Evolutionary conservation across 2,329 filamentous ascomycete species (phyloP).

Genomic region (Furcasterigmium sp.): DNA sequence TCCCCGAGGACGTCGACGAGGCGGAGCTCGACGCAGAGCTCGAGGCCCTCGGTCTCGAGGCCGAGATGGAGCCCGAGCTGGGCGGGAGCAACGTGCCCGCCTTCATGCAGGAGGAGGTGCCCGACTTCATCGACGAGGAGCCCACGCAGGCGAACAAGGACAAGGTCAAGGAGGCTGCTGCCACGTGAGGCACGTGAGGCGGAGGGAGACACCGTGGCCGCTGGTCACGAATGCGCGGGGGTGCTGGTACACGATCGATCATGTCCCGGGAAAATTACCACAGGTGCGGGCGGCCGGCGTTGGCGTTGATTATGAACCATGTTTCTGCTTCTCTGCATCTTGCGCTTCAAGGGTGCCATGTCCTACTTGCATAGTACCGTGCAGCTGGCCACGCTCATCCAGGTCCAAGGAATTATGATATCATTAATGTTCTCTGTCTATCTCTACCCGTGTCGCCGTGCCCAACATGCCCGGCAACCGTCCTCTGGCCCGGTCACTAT

Average conservation of each 20-base stretch:
- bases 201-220: no score
- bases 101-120: conserved; percentile 84
- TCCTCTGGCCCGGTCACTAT: no score
- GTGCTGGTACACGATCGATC: not conserved
- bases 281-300: not conserved
- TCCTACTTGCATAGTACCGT: no score
- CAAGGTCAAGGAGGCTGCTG: conserved; percentile 79
- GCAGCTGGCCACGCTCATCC: not conserved
- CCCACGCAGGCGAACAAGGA: conserved; percentile 50
- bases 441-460: no score
- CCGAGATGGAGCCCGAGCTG: conserved; percentile 74
- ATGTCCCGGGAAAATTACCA: no score
- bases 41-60: conserved; percentile 88
- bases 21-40: conserved; percentile 93
- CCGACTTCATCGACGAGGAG: conserved; percentile 89
- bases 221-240: not conserved
- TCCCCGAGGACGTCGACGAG: conserved; percentile 97
- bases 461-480: no score
- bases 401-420: no score
- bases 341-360: no score
- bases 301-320: not conserved
- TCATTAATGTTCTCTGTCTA: no score
- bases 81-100: conserved; percentile 65
- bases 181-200: conserved; percentile 25
- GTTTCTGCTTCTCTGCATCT: no score